These are phyloP conservation scores for Linnemannia schmuckeri DNA, from an alignment of 192 early-diverging fungal species.

Conservation along the genomic window DNA sequence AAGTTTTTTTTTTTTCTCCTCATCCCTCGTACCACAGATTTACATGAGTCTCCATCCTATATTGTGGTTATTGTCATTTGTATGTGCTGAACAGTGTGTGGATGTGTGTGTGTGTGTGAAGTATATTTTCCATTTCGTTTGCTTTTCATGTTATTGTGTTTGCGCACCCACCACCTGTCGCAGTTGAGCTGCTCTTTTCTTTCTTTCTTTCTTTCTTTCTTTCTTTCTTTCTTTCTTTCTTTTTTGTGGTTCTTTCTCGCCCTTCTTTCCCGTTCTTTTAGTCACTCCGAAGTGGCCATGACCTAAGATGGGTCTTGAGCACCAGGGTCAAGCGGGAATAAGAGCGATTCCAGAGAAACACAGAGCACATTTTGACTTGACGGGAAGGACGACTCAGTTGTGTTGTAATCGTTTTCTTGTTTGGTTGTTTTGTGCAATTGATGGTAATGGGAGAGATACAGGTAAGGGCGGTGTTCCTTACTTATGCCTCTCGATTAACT, in stretches of 20 bases:
- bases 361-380: background rate
- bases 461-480: background rate
- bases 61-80: background rate
- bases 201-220: background rate
- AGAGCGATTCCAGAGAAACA: background rate
- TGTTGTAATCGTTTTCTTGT: background rate
- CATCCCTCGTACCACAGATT: background rate
- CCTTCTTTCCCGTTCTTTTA: background rate
- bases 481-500: background rate
- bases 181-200: constrained; percentile 9
- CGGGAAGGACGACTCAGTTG: background rate
- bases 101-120: background rate
- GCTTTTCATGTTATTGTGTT: background rate
- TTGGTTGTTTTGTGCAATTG: background rate
- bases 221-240: too few relatives aligned
- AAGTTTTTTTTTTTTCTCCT: background rate
- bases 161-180: constrained; percentile 24
- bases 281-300: background rate
- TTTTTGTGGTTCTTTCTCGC: background rate
- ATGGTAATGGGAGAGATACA: background rate
- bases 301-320: background rate
- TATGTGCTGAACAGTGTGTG: background rate
- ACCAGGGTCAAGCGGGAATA: background rate
- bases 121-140: background rate
- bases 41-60: background rate